Base-by-base conservation (phyloP, 768 basidiomycete species). In the Lentinula sp. region DNA sequence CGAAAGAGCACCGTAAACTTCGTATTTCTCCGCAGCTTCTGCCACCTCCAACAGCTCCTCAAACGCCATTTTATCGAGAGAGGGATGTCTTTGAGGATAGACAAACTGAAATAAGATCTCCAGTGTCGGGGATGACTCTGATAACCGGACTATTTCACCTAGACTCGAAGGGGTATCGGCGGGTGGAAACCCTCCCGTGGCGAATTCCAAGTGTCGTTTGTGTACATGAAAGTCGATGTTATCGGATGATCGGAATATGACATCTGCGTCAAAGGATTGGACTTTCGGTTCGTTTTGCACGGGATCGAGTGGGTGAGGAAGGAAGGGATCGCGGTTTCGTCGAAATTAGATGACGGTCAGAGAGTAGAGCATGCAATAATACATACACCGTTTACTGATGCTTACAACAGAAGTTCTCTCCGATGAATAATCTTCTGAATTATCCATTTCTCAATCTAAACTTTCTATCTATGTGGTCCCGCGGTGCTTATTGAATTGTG, bases 1-100 rank as follows among this genome's bases (percentile, higher is more conserved):
- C 7, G 41, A 43, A 15, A 56, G 55, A 41, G 63, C 54, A 18
- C 23, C 53, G 57, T 41, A 59, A 28, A 64, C 52, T 36, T 63
- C 60, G 50, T 63, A 63, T 49, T 63, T 63, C 55, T 63, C 63
- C 39, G 55, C 63, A 32, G 63, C 60, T 20, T 63, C 60, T 12
- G 63, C 59, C 16, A 63, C 36, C 15, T 42, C n/a, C n/a, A 53
- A 16, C 12, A 63, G 32, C 13, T 43, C 18, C 15, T 46, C 45
- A 37, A 57, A 61, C 6, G 20, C 53, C 15, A 57, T 12, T 7
- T 56, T 20, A 28, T 50, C 46, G 33, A 63, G 60, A 13, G 55
- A 62, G 7, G 63, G 63, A 37, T 61, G 60, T 33, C 50, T 49
- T 39, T 57, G 51, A 13, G 43, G 63, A 56, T 63, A 63, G 10